phyloP scores from a whole-genome alignment of 2,329 filamentous ascomycete genomes.

The Arthrobotrys conoides region DNA sequence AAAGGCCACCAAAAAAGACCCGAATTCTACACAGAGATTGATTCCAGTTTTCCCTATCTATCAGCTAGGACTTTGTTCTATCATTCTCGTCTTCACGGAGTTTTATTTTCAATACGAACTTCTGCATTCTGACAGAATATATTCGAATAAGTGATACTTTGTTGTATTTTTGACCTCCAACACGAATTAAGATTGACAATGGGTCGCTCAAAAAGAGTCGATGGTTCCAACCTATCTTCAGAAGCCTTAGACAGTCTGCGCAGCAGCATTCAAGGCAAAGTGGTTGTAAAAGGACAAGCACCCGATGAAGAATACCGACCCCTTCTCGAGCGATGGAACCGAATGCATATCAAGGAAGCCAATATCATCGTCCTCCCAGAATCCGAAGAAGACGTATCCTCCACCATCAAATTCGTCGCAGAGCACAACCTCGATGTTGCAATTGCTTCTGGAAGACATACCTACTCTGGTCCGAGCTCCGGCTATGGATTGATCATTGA shows the following conservation, averaged over 20 bases:
- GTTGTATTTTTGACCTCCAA: conserved; percentile 22
- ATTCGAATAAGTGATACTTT: background rate
- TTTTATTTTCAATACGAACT: background rate
- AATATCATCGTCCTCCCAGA: conserved; percentile 54
- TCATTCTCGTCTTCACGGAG: background rate
- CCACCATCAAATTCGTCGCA: conserved; percentile 50
- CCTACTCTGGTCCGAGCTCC: conserved; percentile 51
- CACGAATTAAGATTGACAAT: conserved; percentile 32
- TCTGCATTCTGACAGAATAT: no score
- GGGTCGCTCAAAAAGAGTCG: conserved; percentile 18
- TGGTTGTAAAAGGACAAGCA: conserved; percentile 49
- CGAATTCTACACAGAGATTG: background rate
- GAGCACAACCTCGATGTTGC: conserved; percentile 53
- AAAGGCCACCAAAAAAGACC: background rate
- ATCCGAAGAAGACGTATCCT: conserved; percentile 42
- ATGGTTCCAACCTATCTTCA: conserved; percentile 48
- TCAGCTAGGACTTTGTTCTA: background rate
- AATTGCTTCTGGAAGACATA: conserved; percentile 51
- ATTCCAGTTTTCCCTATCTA: background rate
- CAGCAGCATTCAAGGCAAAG: conserved; percentile 49
- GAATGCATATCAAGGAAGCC: conserved; percentile 54
- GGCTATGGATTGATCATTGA: conserved; percentile 51
- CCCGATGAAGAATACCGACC: conserved; percentile 51
- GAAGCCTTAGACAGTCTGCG: conserved; percentile 34
- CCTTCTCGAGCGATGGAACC: conserved; percentile 55